These are phyloP conservation scores for Backusella tuberculispora DNA, from an alignment of 192 early-diverging fungal genomes.

Conservation along the genomic window DNA sequence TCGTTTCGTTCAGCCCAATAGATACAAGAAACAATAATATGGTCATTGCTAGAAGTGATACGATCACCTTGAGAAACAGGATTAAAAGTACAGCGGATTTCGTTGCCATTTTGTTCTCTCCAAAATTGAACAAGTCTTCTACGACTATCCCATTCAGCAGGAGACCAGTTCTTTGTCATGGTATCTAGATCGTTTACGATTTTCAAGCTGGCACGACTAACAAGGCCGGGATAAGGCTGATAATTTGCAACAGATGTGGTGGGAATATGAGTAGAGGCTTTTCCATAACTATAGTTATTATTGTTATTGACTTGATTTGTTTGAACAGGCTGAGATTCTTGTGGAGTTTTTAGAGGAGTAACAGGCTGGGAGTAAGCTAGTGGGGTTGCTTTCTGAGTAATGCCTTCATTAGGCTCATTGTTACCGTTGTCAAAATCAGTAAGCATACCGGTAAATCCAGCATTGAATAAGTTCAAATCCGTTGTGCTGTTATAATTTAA, in stretches of 20 bases:
- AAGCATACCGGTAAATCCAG: not conserved
- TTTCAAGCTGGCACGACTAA: slow-evolving; percentile 70
- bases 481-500: not conserved
- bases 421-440: slow-evolving; percentile 3
- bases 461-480: not conserved
- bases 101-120: slow-evolving; percentile 64
- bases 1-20: slow-evolving; percentile 74
- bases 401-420: not conserved
- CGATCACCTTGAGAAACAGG: slow-evolving; percentile 61
- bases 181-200: slow-evolving; percentile 68
- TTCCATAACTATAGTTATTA: not conserved
- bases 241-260: slow-evolving; percentile 38
- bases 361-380: not conserved
- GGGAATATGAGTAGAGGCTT: slow-evolving; percentile 9
- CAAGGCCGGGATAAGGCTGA: slow-evolving; percentile 62
- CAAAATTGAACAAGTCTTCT: slow-evolving; percentile 79
- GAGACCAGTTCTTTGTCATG: slow-evolving; percentile 68
- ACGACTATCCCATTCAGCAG: slow-evolving; percentile 63
- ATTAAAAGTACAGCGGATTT: slow-evolving; percentile 70
- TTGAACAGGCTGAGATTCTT: slow-evolving; percentile 1
- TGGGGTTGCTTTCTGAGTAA: not conserved
- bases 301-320: not conserved
- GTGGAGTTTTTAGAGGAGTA: slow-evolving; percentile 4
- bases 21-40: slow-evolving; percentile 76
- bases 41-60: not conserved